Evolutionary conservation across 2,329 filamentous ascomycete genomes (phyloP), one percentile per base, ranked within the genome.

Genomic region (Aspergillus felis): DNA sequence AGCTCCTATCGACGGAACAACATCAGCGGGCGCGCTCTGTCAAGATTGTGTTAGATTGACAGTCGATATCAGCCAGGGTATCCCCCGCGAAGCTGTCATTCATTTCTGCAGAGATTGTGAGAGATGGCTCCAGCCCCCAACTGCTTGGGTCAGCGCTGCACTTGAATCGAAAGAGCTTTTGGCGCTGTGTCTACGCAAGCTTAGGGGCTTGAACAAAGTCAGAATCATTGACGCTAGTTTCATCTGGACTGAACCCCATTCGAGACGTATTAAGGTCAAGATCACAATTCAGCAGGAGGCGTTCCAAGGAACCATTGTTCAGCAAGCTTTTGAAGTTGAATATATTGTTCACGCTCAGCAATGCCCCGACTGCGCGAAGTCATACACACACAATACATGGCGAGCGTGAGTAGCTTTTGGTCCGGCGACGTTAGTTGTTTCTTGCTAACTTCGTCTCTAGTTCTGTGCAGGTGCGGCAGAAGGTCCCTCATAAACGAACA

Each of bases 221-320:
- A 85, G 94, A 60, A 94, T 99, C 69, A 92, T 97, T 69, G 94
- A 99, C 73, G 94, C 94, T 50, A 90, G 87, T 68, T 99, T 97
- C 72, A 90, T 97, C 71, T 99, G 94, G 94, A 99, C 94, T 1
- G 94, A 99, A 76, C 93, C 94, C 10, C 94, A 99, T 78, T 97
- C 92, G 67, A 84, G 91, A 70, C 83, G 94, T 72, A 84, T 97
- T 63, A 95, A 92, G 78, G 87, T 97, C 74, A 97, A 97, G 80
- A 88, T 99, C 74, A 97, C 94, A 0, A 88, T 97, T 50, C 94
- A 97, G 71, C 82, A 85, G 64, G 83, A 87, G 72, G 84, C 84
- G 46, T 84, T 83, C 66, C 79, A 87, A 66, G 85, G 84, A 41
- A 86, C 85, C 9, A 87, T 88, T 58, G 72, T 99, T 67, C 94